phyloP scores from a whole-genome alignment of 192 early-diverging fungal genomes.

The Umbelopsis vinacea region DNA sequence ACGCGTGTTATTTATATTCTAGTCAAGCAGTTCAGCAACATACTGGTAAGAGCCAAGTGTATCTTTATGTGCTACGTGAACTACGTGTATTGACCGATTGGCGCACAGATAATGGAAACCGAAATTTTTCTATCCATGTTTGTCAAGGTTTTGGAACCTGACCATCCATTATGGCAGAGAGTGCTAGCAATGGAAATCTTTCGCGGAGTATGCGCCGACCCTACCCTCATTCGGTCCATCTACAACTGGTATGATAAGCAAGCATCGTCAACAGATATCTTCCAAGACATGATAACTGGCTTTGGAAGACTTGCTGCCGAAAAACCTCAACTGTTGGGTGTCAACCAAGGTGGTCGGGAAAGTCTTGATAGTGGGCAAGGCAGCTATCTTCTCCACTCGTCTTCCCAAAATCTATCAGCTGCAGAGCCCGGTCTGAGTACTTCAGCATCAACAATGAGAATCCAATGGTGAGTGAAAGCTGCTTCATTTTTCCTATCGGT shows the following conservation, averaged over 20 bases:
- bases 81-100: conserved; percentile 33
- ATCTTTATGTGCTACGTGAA: not conserved
- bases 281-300: conserved; percentile 80
- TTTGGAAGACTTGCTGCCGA: conserved; percentile 78
- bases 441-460: conserved; percentile 61
- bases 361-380: conserved; percentile 38
- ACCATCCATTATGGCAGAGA: conserved; percentile 78
- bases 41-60: conserved; percentile 53
- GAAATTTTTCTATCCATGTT: conserved; percentile 94
- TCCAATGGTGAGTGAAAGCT: conserved; percentile 63
- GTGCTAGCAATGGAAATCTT: conserved; percentile 84
- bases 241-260: conserved; percentile 81
- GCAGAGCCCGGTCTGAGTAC: conserved; percentile 50
- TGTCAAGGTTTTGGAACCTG: conserved; percentile 80
- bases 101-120: conserved; percentile 78
- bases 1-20: conserved; percentile 81
- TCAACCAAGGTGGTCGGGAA: conserved; percentile 42
- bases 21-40: conserved; percentile 74
- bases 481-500: no score
- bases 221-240: conserved; percentile 65
- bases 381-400: conserved; percentile 2
- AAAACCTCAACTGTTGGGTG: conserved; percentile 61
- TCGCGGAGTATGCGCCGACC: conserved; percentile 66
- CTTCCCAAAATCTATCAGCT: conserved; percentile 15
- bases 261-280: conserved; percentile 73